Evolutionary conservation across 2,329 filamentous ascomycete species (phyloP).

Genomic region (Mollisiaceae sp.): DNA sequence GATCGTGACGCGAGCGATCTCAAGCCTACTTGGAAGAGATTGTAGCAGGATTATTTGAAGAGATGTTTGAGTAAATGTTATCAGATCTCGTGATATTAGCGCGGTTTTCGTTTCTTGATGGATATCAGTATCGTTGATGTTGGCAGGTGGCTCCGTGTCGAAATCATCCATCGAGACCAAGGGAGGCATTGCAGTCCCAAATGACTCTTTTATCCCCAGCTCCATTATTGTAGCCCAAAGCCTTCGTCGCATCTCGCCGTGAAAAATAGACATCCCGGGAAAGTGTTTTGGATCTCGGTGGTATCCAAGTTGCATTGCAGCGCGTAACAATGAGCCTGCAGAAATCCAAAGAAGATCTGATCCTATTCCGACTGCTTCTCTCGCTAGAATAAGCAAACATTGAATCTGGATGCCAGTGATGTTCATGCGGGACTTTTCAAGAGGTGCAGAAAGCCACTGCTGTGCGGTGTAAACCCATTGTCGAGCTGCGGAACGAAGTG

Average conservation of each 20-base stretch:
- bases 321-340: slow-evolving; percentile 47
- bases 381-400: neutral
- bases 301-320: slow-evolving; percentile 52
- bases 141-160: neutral
- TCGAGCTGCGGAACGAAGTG: slow-evolving; percentile 31
- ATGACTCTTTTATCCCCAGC: slow-evolving; percentile 49
- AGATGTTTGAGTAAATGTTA: neutral
- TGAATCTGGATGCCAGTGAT: slow-evolving; percentile 42
- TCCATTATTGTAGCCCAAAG: slow-evolving; percentile 56
- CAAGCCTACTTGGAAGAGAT: neutral
- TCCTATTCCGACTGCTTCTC: neutral
- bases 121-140: neutral
- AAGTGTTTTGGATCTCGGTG: slow-evolving; percentile 50
- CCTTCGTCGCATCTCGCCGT: slow-evolving; percentile 41
- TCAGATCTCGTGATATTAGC: neutral
- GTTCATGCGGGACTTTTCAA: slow-evolving; percentile 46
- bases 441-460: slow-evolving; percentile 48
- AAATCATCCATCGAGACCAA: slow-evolving; percentile 43
- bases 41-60: neutral
- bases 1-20: neutral
- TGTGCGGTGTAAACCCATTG: slow-evolving; percentile 50
- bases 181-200: slow-evolving; percentile 52
- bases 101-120: neutral
- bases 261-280: slow-evolving; percentile 41
- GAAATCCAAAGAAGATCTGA: slow-evolving; percentile 40